These are phyloP conservation scores for Xylaria sp. DNA, from an alignment of 495 filamentous ascomycete species.

Conservation along the genomic window DNA sequence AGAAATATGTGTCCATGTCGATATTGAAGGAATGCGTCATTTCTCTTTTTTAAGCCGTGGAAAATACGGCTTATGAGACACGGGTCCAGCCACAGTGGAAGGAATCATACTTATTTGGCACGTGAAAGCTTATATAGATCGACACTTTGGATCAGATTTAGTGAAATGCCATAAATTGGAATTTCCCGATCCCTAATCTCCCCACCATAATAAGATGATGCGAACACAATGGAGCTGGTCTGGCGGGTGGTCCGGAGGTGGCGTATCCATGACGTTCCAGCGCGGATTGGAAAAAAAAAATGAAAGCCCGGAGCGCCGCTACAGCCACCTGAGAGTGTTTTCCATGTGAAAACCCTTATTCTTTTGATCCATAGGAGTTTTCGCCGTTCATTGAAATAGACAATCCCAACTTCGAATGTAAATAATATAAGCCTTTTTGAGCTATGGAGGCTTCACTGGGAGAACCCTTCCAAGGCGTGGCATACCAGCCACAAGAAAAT, in stretches of 20 bases:
- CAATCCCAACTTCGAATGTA: neutral
- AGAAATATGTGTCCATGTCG: neutral
- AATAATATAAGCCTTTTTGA: slow-evolving; percentile 31
- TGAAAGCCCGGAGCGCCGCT: neutral
- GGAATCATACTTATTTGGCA: slow-evolving; percentile 22
- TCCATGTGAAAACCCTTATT: neutral
- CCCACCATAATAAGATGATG: neutral
- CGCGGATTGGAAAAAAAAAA: neutral
- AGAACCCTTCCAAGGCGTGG: slow-evolving; percentile 26
- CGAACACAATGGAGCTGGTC: neutral
- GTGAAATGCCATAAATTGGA: neutral
- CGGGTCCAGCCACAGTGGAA: slow-evolving; percentile 18
- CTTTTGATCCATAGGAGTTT: neutral
- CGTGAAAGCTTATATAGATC: neutral
- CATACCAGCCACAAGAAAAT: slow-evolving; percentile 34
- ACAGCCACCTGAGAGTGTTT: neutral
- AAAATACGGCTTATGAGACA: neutral
- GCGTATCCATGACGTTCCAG: slow-evolving; percentile 39
- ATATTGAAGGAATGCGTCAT: neutral
- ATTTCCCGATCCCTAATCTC: neutral
- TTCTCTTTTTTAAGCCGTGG: neutral
- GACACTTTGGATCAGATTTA: neutral
- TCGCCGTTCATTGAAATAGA: neutral
- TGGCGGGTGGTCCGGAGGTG: neutral
- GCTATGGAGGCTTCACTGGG: slow-evolving; percentile 35